Evolutionary conservation across 148 eudicot species (phyloP), one percentile per base, ranked within the genome.

Genomic region (Silene conica): DNA sequence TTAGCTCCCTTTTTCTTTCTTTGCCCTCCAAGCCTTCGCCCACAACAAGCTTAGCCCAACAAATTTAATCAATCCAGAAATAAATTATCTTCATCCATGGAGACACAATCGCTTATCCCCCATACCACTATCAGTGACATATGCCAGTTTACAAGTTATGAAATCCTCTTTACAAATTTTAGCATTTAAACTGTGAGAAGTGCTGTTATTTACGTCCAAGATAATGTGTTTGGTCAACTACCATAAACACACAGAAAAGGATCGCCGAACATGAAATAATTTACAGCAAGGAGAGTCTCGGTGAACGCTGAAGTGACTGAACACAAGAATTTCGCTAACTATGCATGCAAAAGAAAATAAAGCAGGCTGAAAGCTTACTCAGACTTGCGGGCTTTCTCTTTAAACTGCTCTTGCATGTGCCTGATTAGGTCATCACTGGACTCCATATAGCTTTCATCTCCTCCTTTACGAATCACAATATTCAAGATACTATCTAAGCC

Each of bases 371-470:
- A 58, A 69, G 80, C 99, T 92, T 89, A 96, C 99, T 96, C 99
- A 71, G 96, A 86, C 80, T 92, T 96, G 80, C 97, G 92, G 80
- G 99, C 97, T 83, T 92, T 92, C 83, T 92, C 97, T 82, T 96
- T 92, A 68, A 96, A 96, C 77, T 96, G 99, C 73, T 92, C 91
- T 80, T 96, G 97, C 99, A 92, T 96, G 83, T 92, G 95, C 82
- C 90, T 87, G 85, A 96, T 85, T 70, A 92, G 91, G 83, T 90
- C 92, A 83, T 96, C 99, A 72, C 97, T 87, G 18, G 91, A 84
- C 80, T 84, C 96, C 96, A 93, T 60, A 70, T 81, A 80, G 70
- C 70, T 67, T 63, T 87, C 99, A 80, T 85, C 99, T 72, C 90
- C 89, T 74, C 91, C 85, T 76, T 90, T 96, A 34, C 95, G 96